Conservation (phyloP, 2,329 filamentous ascomycete species). For the Penicillium sp. region DNA sequence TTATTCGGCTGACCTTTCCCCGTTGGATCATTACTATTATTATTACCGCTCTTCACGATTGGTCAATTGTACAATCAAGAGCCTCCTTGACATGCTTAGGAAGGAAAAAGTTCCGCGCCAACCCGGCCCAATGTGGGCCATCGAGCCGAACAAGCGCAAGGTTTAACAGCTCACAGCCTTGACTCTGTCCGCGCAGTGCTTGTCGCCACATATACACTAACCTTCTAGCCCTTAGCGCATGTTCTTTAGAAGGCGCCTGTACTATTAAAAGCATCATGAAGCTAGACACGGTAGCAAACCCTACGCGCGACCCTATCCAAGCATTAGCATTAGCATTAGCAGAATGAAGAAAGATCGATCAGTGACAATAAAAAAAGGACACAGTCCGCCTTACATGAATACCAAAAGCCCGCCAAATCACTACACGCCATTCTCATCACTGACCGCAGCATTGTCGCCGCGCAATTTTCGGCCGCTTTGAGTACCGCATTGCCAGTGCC, state of each 20-base stretch:
- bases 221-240: constrained; percentile 12
- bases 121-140: constrained; percentile 20
- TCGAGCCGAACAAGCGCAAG: constrained; percentile 23
- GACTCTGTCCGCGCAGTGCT: constrained; percentile 19
- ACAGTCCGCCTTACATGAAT: constrained; percentile 23
- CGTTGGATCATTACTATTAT: background rate
- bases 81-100: constrained; percentile 12
- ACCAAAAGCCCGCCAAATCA: constrained; percentile 26
- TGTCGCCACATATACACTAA: constrained; percentile 24
- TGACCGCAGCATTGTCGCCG: constrained; percentile 24
- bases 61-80: constrained; percentile 3
- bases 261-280: constrained; percentile 26
- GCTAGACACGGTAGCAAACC: constrained; percentile 23
- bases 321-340: background rate
- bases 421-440: constrained; percentile 21
- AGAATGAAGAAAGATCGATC: background rate
- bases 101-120: constrained; percentile 18
- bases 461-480: constrained; percentile 27
- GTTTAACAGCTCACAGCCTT: constrained; percentile 21
- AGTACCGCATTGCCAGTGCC: constrained; percentile 19
- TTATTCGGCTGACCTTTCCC: background rate
- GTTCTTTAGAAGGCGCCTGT: constrained; percentile 21
- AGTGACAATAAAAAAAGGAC: background rate
- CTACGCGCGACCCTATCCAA: constrained; percentile 11
- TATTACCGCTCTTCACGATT: background rate